Conservation (phyloP, 768 basidiomycete genomes). For the Termitomyces bulborhizus region DNA sequence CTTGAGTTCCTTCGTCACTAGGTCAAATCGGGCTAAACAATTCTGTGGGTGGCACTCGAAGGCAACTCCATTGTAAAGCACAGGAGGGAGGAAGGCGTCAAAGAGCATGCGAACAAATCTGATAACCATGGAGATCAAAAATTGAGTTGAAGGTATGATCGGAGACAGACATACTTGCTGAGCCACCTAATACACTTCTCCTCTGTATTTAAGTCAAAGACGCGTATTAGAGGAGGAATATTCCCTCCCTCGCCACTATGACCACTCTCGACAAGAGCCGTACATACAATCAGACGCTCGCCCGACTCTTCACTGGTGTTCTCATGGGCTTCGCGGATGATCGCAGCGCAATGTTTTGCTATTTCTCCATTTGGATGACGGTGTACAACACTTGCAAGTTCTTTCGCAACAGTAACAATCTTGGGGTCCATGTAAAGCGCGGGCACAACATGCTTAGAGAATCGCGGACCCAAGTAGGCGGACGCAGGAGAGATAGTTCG, state of each 20-base stretch:
- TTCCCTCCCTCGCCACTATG: conserved; percentile 40
- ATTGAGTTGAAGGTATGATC: neutral
- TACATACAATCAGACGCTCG: conserved; percentile 51
- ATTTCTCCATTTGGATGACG: conserved; percentile 40
- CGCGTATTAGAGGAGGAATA: conserved; percentile 41
- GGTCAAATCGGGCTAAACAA: conserved; percentile 47
- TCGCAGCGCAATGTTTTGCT: conserved; percentile 47
- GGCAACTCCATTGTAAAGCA: conserved; percentile 49
- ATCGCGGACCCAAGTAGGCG: conserved; percentile 50
- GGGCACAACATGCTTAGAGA: conserved; percentile 47
- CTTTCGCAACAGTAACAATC: conserved; percentile 48
- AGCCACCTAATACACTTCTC: conserved; percentile 45
- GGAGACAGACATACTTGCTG: conserved; percentile 29
- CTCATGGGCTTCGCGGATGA: conserved; percentile 49
- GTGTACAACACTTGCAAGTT: conserved; percentile 49
- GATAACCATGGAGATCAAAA: conserved; percentile 1
- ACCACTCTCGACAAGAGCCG: conserved; percentile 49
- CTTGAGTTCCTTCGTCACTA: conserved; percentile 39
- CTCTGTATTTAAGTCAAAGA: conserved; percentile 45
- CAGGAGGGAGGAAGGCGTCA: conserved; percentile 48
- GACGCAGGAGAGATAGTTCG: conserved; percentile 57
- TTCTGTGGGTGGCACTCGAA: conserved; percentile 61
- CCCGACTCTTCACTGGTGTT: conserved; percentile 38
- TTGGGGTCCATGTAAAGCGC: conserved; percentile 39
- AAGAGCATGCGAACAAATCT: conserved; percentile 47